A percentile compares a stretch with the other conserved stretches of the same genome.
Conservation (phyloP, 345 rosid genomes). For the Sapria himalayana region DNA sequence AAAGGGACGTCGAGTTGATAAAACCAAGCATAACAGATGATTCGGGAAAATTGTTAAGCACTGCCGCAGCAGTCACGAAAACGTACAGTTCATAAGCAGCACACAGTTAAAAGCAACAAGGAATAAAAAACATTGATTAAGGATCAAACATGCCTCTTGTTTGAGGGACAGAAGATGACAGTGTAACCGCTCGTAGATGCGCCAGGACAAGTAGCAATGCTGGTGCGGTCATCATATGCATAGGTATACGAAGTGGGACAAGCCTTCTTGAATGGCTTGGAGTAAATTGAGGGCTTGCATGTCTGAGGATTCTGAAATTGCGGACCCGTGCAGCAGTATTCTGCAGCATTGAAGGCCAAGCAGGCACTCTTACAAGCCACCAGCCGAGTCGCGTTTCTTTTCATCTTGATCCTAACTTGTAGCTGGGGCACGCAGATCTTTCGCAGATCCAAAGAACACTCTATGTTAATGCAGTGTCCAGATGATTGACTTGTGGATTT, state of each 20-base stretch:
- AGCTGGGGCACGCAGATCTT: conserved; percentile 63
- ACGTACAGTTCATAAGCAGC: too few relatives aligned
- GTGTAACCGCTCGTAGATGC: conserved; percentile 55
- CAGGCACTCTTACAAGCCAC: conserved; percentile 94
- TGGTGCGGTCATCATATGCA: conserved; percentile 85
- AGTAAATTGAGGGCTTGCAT: conserved; percentile 84
- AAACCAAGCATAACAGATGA: too few relatives aligned
- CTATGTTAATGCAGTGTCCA: conserved; percentile 75
- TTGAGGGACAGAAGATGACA: conserved; percentile 83
- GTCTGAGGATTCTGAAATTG: conserved; percentile 52
- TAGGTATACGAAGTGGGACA: conserved; percentile 90
- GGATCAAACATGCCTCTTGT: too few relatives aligned
- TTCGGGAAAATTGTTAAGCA: too few relatives aligned
- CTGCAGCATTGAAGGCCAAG: conserved; percentile 66
- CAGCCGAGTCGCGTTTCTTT: conserved; percentile 31
- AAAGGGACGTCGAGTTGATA: too few relatives aligned
- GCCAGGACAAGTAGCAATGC: conserved; percentile 59
- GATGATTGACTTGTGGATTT: too few relatives aligned
- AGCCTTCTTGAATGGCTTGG: conserved; percentile 71
- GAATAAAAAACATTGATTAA: too few relatives aligned
- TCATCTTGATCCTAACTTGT: conserved; percentile 56
- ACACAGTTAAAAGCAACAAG: too few relatives aligned
- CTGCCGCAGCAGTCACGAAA: too few relatives aligned
- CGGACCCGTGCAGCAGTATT: conserved; percentile 77
- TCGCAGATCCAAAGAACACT: conserved; percentile 72